Evolutionary conservation across 495 filamentous ascomycete species (phyloP).

Genomic region (Neurospora sp.): DNA sequence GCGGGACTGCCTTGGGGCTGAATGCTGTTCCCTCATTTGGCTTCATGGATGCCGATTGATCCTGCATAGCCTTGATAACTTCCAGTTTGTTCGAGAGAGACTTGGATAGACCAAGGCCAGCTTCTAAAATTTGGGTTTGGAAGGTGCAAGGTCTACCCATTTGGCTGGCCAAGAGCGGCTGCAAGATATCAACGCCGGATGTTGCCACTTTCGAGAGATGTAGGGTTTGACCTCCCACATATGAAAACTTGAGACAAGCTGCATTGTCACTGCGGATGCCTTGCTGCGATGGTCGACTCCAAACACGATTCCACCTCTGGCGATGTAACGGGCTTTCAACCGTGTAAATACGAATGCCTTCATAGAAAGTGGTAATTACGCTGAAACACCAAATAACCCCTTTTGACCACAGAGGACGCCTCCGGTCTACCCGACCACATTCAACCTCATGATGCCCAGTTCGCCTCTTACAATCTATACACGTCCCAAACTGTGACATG

Average conservation of each 20-base stretch:
- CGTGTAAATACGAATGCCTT: background rate
- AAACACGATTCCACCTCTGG: background rate
- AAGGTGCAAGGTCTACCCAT: background rate
- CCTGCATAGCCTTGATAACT: background rate
- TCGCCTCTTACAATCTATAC: background rate
- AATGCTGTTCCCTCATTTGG: background rate
- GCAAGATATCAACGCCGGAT: background rate
- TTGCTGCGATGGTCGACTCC: background rate
- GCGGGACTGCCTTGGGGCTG: background rate
- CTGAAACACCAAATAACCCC: background rate
- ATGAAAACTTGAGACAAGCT: background rate
- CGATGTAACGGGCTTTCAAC: background rate
- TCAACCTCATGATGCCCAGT: background rate
- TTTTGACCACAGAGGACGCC: background rate
- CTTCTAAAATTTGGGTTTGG: background rate
- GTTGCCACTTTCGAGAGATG: background rate
- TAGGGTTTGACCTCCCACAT: background rate
- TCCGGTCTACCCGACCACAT: background rate
- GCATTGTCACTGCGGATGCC: background rate
- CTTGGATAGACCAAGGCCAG: background rate
- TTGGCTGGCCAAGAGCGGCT: background rate
- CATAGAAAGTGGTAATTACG: background rate
- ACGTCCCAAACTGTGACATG: background rate
- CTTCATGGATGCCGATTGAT: background rate
- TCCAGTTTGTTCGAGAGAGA: background rate